Conservation (phyloP, 2,329 filamentous ascomycete genomes). For the Ophiocordyceps australis region DNA sequence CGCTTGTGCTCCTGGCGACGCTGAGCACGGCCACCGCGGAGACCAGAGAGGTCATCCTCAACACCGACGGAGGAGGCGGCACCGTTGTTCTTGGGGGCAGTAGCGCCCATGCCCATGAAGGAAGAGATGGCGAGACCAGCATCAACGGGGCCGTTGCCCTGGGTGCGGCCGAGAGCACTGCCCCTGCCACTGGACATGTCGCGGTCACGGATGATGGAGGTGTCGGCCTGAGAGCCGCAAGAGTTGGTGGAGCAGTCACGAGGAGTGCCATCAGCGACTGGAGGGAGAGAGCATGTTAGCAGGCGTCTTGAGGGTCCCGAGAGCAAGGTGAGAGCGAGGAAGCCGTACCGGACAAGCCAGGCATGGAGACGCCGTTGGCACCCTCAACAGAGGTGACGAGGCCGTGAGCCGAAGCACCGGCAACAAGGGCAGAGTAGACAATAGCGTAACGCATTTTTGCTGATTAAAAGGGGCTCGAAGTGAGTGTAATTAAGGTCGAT, state of each 20-base stretch:
- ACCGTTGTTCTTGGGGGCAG: slow-evolving; percentile 18
- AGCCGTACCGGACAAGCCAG: slow-evolving; percentile 25
- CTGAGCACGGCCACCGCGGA: slow-evolving; percentile 4
- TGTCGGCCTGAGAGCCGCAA: slow-evolving; percentile 51
- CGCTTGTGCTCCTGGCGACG: not conserved
- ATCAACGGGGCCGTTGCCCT: slow-evolving; percentile 38
- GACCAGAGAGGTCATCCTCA: slow-evolving; percentile 21
- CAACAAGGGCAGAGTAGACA: slow-evolving; percentile 16
- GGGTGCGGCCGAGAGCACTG: slow-evolving; percentile 45
- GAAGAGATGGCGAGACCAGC: slow-evolving; percentile 34
- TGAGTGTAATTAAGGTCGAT: not conserved
- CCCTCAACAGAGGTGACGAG: slow-evolving; percentile 36
- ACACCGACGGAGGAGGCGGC: slow-evolving; percentile 19
- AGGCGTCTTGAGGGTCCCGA: slow-evolving; percentile 1
- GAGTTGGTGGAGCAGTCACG: slow-evolving; percentile 43
- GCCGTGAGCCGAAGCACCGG: slow-evolving; percentile 37
- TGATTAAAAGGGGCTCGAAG: too few species aligned
- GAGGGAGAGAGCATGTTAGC: too few species aligned
- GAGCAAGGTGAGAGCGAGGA: not conserved
- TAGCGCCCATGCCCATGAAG: slow-evolving; percentile 35
- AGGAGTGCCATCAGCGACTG: slow-evolving; percentile 45
- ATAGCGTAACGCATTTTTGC: slow-evolving; percentile 12
- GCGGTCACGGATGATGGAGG: slow-evolving; percentile 45
- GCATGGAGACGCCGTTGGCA: slow-evolving; percentile 44
- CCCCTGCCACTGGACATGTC: slow-evolving; percentile 34